Base-by-base conservation (phyloP, 768 basidiomycete genomes). In the Suillus subaureus region DNA sequence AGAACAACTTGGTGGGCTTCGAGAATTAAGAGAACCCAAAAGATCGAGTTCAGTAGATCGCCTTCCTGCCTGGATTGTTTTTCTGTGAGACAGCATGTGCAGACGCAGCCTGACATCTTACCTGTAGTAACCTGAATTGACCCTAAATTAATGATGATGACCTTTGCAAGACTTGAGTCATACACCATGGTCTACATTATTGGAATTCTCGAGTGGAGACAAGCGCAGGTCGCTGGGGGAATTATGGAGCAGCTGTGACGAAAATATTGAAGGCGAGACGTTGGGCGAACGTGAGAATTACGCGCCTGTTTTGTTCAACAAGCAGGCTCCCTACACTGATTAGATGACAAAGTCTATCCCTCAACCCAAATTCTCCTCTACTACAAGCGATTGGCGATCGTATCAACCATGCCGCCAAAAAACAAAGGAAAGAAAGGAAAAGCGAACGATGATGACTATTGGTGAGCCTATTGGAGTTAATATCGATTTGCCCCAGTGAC, bases 391-490 rank as follows among this genome's bases (percentile, higher is more conserved):
- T 60, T 60, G 58, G 58, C 58, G 26, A 42, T 60, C 28, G 58
- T 42, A 31, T 42, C 11, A 21, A 42, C 60, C 43, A 77, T 77
- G 77, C 64, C 89, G 39, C 88, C 89, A 35, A 89, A 90, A 75
- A 85, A 82, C 74, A 94, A 94, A 74, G 94, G 90, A 69, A 97
- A 96, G 82, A 96, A 95, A 73, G 87, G 84, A 37, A 95, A 95
- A 81, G 90, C 88, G 71, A 82, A 81, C 52, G 88, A 90, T 70
- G 94, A 96, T 68, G 89, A 86, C 45, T 92, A 85, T 79, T 97
- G 94, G 94, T 93, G 67, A 66, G 80, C 69, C 61, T 58, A 62
- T 64, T 61, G 49, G 51, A 42, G 54, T 68, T 45, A 62, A 68
- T 71, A 4, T 52, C 5, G 65, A 65, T 66, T 54, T 62, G 18